Evolutionary conservation across 169 alveolate species (phyloP).

Genomic region (Eimeria necatrix): DNA sequence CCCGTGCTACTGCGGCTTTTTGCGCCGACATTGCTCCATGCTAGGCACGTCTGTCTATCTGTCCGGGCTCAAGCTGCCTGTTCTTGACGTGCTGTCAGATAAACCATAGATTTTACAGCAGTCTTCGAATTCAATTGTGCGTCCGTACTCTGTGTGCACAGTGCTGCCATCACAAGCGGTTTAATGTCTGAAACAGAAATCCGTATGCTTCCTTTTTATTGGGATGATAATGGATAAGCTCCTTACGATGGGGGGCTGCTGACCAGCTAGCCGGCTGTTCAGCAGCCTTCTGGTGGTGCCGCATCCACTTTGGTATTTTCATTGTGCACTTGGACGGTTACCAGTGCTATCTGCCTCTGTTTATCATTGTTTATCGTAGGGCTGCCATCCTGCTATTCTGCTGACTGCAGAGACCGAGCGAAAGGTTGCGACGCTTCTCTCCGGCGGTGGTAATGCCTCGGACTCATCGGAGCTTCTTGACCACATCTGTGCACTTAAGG

Average conservation of each 20-base stretch:
- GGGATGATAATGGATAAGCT: not conserved
- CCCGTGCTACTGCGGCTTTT: not conserved
- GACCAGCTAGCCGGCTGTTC: not conserved
- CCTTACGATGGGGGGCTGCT: not conserved
- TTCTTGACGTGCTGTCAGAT: no score
- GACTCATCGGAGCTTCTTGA: not conserved
- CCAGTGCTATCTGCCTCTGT: not conserved
- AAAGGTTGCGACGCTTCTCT: not conserved
- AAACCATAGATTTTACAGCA: no score
- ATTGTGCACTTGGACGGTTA: not conserved
- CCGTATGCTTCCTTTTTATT: no score
- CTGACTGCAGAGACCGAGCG: slow-evolving; percentile 12
- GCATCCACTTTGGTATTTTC: not conserved
- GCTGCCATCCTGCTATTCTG: not conserved
- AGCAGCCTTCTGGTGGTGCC: not conserved
- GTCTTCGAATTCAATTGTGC: no score
- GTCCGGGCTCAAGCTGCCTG: no score
- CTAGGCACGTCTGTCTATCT: no score
- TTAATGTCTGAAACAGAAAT: no score
- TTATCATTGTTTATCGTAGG: not conserved
- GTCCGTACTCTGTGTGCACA: no score
- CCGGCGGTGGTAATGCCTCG: not conserved
- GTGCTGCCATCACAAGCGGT: no score
- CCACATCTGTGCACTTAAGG: not conserved
- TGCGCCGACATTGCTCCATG: not conserved